A percentile compares a stretch with the other conserved stretches of the same genome.
Evolutionary conservation across 176 grass and related monocot species (phyloP).

Genomic region (Aegilops umbellulata): DNA sequence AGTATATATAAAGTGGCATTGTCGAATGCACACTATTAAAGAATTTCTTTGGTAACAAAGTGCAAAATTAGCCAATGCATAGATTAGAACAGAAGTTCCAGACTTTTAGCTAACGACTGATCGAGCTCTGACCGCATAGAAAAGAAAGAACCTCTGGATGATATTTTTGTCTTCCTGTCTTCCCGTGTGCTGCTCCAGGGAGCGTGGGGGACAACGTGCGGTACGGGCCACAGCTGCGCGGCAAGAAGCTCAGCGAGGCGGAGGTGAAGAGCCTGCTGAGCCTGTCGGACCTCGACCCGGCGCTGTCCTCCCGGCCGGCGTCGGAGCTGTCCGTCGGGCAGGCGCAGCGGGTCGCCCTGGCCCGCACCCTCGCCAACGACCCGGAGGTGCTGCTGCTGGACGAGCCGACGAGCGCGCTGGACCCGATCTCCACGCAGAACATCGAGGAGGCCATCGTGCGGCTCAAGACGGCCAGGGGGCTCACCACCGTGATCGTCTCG

Average conservation of each 20-base stretch:
- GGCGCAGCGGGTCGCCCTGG: slow-evolving; percentile 84
- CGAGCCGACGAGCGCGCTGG: slow-evolving; percentile 88
- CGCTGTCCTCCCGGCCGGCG: slow-evolving; percentile 42
- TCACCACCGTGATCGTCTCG: slow-evolving; percentile 85
- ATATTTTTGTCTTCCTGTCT: too few species aligned
- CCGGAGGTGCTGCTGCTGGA: slow-evolving; percentile 92
- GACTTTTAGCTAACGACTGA: too few species aligned
- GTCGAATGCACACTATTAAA: too few species aligned
- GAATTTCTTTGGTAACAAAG: too few species aligned
- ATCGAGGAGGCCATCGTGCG: slow-evolving; percentile 88
- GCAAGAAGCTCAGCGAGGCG: slow-evolving; percentile 67
- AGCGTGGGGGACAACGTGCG: slow-evolving; percentile 80
- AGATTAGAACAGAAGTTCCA: background rate
- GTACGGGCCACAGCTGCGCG: slow-evolving; percentile 71
- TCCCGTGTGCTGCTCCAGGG: slow-evolving; percentile 29
- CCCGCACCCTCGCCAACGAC: slow-evolving; percentile 87
- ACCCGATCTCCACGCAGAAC: slow-evolving; percentile 96
- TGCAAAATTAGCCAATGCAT: too few species aligned
- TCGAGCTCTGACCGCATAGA: too few species aligned
- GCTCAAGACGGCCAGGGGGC: slow-evolving; percentile 62
- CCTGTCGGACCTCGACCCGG: slow-evolving; percentile 62
- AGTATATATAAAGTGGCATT: too few species aligned
- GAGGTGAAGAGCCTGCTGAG: slow-evolving; percentile 63
- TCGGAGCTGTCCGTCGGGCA: slow-evolving; percentile 89
- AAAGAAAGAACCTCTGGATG: too few species aligned